These are phyloP conservation scores for Fusarium duplospermum DNA, from an alignment of 2,329 filamentous ascomycete genomes.

Conservation along the genomic window DNA sequence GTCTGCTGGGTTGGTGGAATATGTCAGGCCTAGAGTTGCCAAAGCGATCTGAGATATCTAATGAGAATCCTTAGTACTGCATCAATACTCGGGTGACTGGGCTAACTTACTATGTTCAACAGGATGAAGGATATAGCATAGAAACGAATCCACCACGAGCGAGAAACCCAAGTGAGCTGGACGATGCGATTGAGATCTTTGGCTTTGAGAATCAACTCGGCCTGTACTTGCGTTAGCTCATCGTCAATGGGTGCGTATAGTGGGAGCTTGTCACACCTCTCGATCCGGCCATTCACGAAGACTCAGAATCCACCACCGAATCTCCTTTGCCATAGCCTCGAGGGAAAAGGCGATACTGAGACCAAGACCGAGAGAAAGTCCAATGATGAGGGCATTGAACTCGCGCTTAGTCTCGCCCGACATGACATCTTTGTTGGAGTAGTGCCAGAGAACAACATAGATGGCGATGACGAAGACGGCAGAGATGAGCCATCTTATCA, in stretches of 20 bases:
- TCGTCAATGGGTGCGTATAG: not conserved
- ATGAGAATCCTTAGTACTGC: not conserved
- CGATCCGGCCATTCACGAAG: slow-evolving; percentile 49
- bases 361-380: slow-evolving; percentile 49
- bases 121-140: slow-evolving; percentile 35
- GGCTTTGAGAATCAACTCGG: slow-evolving; percentile 33
- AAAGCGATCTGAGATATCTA: slow-evolving; percentile 57
- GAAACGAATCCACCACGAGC: slow-evolving; percentile 23
- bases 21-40: slow-evolving; percentile 56
- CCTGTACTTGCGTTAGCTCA: slow-evolving; percentile 9
- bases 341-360: slow-evolving; percentile 56
- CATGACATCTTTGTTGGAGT: slow-evolving; percentile 28
- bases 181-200: slow-evolving; percentile 38
- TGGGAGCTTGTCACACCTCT: slow-evolving; percentile 49
- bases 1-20: slow-evolving; percentile 54
- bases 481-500: slow-evolving; percentile 32
- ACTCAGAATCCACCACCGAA: slow-evolving; percentile 60
- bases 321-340: slow-evolving; percentile 56
- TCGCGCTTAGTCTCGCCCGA: slow-evolving; percentile 49
- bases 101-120: slow-evolving; percentile 15
- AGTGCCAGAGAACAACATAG: slow-evolving; percentile 31
- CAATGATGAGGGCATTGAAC: slow-evolving; percentile 59
- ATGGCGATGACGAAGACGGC: slow-evolving; percentile 29
- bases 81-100: too few relatives aligned
- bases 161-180: slow-evolving; percentile 27